These are phyloP conservation scores for Antrodiella citrinella DNA, from an alignment of 768 basidiomycete species.

Conservation along the genomic window DNA sequence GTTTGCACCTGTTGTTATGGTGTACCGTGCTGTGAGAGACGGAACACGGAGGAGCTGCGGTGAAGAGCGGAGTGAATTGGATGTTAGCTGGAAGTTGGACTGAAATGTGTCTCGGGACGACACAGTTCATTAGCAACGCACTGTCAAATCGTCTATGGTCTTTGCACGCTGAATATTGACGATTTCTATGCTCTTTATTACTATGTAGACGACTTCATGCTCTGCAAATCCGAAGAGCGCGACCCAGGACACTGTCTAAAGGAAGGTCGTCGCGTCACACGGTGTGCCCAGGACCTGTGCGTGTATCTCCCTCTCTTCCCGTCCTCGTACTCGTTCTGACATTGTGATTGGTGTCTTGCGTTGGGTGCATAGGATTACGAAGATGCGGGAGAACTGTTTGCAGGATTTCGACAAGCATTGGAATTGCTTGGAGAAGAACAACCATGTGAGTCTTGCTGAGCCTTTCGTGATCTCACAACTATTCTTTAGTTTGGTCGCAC, in stretches of 20 bases:
- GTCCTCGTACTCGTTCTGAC: not conserved
- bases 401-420: constrained; percentile 86
- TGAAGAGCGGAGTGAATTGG: too few relatives aligned
- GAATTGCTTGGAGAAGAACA: constrained; percentile 89
- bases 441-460: constrained; percentile 62
- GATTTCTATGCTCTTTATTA: not conserved
- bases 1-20: too few relatives aligned
- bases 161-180: too few relatives aligned
- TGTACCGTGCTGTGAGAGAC: too few relatives aligned
- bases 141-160: too few relatives aligned
- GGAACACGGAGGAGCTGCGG: too few relatives aligned
- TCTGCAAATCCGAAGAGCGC: constrained; percentile 89
- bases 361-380: constrained; percentile 57
- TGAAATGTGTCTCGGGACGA: too few relatives aligned
- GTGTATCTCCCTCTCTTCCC: constrained; percentile 25
- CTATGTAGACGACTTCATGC: constrained; percentile 83
- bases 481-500: too few relatives aligned
- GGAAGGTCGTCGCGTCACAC: constrained; percentile 91
- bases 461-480: not conserved
- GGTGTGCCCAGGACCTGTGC: constrained; percentile 91
- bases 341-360: not conserved
- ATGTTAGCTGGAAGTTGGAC: too few relatives aligned
- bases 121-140: too few relatives aligned
- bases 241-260: constrained; percentile 91
- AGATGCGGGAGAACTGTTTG: constrained; percentile 89